Base-by-base conservation (phyloP, 441 rosid species). In the Melastoma candidum region DNA sequence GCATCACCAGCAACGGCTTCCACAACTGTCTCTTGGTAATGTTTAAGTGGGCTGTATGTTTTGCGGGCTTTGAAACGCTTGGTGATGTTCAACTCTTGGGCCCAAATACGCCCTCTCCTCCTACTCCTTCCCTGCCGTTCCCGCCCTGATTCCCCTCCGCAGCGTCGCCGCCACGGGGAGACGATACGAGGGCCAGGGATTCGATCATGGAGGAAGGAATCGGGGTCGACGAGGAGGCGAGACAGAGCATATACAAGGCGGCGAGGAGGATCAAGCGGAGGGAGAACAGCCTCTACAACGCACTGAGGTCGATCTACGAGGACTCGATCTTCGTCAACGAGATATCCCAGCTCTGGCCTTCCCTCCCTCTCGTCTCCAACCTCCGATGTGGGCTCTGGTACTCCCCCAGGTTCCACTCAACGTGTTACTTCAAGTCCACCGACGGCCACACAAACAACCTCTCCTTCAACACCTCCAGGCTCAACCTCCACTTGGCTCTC, bases 361-460 rank as follows among this genome's bases (percentile, higher is more conserved):
- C 77, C 9, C 89, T 92, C 36, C 94, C 90, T 63, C 78, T 85
- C 47, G 54, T 92, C 5, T 89, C 94, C 3, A 92, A 92, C 54
- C 89, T 92, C 46, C 98, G 98, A 0, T 92, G 98, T 62, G 98
- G 98, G 43, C 85, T 87, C 63, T 92, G 98, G 98, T 92, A 92
- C 80, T 80, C 83, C 10, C 51, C 78, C 26, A 66, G 56, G 25
- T 85, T 85, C 65, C 69, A 80, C 7, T 73, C 81, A 60, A 74
- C 88, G 11, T 87, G 98, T 56, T 87, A 92, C 77, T 92, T 87
- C 71, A 92, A 92, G 71, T 92, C 98, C 65, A 92, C 98, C 32
- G 98, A 92, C 41, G 98, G 98, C 47, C 98, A 92, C 73, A 72
- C 84, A 51, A 85, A 82, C 45, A 92, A 92, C 57, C 75, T 85